phyloP scores from a whole-genome alignment of 129 eudicot species.

The Calendula officinalis region DNA sequence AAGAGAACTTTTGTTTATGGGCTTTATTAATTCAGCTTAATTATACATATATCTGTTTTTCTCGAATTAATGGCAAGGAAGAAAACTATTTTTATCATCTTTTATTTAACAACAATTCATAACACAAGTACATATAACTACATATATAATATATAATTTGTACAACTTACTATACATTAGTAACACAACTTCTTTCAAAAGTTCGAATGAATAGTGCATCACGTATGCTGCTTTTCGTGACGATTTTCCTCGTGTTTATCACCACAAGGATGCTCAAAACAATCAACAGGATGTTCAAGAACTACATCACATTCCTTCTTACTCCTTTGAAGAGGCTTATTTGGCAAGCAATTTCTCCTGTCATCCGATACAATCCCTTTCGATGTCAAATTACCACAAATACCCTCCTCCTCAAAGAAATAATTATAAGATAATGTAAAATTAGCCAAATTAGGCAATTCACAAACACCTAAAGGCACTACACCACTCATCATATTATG shows the following conservation, averaged over 20 bases:
- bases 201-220: slow-evolving; percentile 4
- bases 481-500: slow-evolving; percentile 71
- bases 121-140: slow-evolving; percentile 19
- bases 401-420: slow-evolving; percentile 64
- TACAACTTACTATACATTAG: slow-evolving; percentile 16
- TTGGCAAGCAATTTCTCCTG: slow-evolving; percentile 62
- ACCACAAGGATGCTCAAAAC: slow-evolving; percentile 52
- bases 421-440: slow-evolving; percentile 68
- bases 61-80: background rate
- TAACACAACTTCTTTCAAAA: slow-evolving; percentile 17
- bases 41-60: background rate
- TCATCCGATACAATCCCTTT: slow-evolving; percentile 57
- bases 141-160: slow-evolving; percentile 14
- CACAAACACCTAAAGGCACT: slow-evolving; percentile 58
- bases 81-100: background rate
- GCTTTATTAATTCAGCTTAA: background rate
- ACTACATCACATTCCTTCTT: slow-evolving; percentile 78
- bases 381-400: slow-evolving; percentile 56
- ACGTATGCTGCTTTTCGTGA: slow-evolving; percentile 9
- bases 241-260: slow-evolving; percentile 4
- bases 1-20: background rate
- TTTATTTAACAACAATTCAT: slow-evolving; percentile 18
- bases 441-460: slow-evolving; percentile 56
- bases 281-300: slow-evolving; percentile 62
- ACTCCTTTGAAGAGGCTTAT: slow-evolving; percentile 62